phyloP scores from a whole-genome alignment of 164 flowering plant genomes.

The Stephania japonica region DNA sequence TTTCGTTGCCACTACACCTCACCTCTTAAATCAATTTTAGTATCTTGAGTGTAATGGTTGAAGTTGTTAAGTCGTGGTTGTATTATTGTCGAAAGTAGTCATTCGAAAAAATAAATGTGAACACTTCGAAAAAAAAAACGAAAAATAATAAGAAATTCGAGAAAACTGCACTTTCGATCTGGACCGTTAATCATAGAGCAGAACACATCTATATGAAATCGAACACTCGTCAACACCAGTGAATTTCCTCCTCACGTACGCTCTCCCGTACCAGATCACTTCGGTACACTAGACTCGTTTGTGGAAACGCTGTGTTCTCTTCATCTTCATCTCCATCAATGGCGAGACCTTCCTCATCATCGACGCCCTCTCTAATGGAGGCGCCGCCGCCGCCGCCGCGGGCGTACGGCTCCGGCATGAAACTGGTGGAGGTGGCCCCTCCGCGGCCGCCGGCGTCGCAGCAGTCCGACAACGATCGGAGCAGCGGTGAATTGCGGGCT shows the following conservation, averaged over 20 bases:
- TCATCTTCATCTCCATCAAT: neutral
- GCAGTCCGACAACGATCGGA: conserved; percentile 52
- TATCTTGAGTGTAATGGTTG: no score
- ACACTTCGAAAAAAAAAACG: no score
- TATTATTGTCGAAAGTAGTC: no score
- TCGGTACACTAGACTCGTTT: neutral
- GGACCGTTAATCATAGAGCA: neutral
- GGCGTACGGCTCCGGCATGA: conserved; percentile 22
- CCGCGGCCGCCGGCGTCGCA: conserved; percentile 24
- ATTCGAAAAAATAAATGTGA: no score
- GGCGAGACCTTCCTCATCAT: neutral
- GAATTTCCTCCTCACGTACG: neutral
- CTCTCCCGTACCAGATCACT: neutral
- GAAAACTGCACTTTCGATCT: neutral
- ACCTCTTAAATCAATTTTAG: no score
- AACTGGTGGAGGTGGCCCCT: conserved; percentile 17
- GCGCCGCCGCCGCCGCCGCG: conserved; percentile 22
- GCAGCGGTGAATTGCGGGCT: conserved; percentile 51
- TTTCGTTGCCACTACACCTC: no score
- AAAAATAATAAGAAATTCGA: no score
- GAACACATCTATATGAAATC: neutral
- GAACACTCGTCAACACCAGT: neutral
- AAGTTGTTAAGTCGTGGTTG: no score
- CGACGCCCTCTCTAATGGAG: neutral
- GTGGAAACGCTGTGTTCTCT: neutral